Conservation (phyloP, 2,329 filamentous ascomycete genomes). For the Ophiostoma ulmi region DNA sequence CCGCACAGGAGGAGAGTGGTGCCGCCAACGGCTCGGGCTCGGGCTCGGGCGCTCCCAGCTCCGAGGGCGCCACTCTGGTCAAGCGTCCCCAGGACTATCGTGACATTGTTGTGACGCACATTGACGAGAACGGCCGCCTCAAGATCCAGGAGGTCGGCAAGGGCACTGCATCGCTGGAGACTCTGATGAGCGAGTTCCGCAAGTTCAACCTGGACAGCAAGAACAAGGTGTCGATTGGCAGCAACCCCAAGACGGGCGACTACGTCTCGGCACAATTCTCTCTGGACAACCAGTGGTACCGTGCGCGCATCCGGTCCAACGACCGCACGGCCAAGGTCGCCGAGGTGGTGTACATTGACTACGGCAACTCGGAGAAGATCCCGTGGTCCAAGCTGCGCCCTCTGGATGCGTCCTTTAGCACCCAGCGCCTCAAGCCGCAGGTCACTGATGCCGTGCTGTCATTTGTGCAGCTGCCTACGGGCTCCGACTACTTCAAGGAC, state of each 20-base stretch:
- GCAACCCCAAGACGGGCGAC: constrained; percentile 83
- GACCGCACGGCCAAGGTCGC: constrained; percentile 84
- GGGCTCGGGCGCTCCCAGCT: constrained; percentile 34
- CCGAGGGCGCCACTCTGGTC: constrained; percentile 48
- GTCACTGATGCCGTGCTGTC: constrained; percentile 82
- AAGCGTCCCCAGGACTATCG: constrained; percentile 79
- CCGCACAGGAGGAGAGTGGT: constrained; percentile 48
- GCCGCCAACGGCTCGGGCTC: constrained; percentile 37
- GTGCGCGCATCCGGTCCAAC: constrained; percentile 83
- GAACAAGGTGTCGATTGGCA: constrained; percentile 68
- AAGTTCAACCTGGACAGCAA: constrained; percentile 81
- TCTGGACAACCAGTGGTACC: constrained; percentile 89
- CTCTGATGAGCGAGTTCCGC: constrained; percentile 85
- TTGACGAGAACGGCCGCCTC: constrained; percentile 73
- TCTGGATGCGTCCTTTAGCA: constrained; percentile 71
- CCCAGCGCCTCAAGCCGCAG: constrained; percentile 78
- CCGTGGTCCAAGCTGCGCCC: constrained; percentile 79
- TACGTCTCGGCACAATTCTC: constrained; percentile 88
- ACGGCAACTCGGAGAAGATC: constrained; percentile 86
- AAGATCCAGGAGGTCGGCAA: constrained; percentile 89
- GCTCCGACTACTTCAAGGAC: constrained; percentile 77
- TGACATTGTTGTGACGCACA: constrained; percentile 85
- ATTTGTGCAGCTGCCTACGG: constrained; percentile 76
- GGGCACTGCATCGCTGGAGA: constrained; percentile 77
- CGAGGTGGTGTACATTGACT: constrained; percentile 92